phyloP scores from a whole-genome alignment of 306 rosid genomes.

The Pyrus communis region DNA sequence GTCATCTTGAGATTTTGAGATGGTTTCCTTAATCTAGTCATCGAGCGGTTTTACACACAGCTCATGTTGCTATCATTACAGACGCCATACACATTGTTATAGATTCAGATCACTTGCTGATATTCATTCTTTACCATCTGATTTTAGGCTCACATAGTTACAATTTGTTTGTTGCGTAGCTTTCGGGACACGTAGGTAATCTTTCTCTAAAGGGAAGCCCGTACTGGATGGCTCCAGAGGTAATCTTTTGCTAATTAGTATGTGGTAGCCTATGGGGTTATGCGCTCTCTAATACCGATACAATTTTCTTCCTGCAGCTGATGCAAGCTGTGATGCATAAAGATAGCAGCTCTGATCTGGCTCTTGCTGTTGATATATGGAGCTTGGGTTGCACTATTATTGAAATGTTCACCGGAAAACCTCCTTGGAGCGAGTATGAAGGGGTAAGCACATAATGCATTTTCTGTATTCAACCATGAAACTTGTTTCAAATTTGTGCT shows the following conservation, averaged over 20 bases:
- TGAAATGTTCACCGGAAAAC: conserved; percentile 91
- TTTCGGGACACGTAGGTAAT: conserved; percentile 67
- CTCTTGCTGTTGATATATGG: conserved; percentile 92
- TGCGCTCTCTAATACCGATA: conserved; percentile 11
- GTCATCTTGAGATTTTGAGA: not conserved
- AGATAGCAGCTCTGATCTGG: conserved; percentile 74
- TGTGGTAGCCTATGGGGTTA: not conserved
- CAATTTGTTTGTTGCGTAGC: conserved; percentile 44
- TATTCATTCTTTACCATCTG: not conserved
- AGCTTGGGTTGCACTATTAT: conserved; percentile 95
- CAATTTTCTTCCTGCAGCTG: conserved; percentile 46
- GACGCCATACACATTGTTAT: not conserved
- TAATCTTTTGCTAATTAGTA: conserved; percentile 25
- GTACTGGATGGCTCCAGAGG: conserved; percentile 99
- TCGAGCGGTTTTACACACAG: not conserved
- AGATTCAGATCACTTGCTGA: not conserved
- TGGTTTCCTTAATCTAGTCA: not conserved
- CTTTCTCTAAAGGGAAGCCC: conserved; percentile 98
- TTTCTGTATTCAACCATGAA: not conserved
- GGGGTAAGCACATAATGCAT: conserved; percentile 49
- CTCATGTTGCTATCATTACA: not conserved
- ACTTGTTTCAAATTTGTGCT: conserved; percentile 2
- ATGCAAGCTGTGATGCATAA: conserved; percentile 71
- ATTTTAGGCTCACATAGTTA: not conserved
- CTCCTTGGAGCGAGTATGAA: conserved; percentile 97